Percentiles rank a stretch among this genome's conserved stretches.
Evolutionary conservation across 2,329 filamentous ascomycete species (phyloP).

Genomic region (Neonectria magnoliae): DNA sequence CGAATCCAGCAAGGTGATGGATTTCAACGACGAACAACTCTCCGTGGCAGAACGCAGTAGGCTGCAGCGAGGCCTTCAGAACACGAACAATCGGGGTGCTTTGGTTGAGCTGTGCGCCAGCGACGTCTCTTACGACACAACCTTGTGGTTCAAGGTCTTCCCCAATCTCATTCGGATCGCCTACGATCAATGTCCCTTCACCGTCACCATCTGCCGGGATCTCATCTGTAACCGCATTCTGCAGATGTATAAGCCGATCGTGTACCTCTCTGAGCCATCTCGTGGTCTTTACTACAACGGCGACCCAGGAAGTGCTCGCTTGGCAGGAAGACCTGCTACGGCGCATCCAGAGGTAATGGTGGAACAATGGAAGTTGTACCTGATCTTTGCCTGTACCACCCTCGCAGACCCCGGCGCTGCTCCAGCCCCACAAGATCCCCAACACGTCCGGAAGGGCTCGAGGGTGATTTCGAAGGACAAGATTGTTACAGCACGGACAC

Average conservation of each 20-base stretch:
- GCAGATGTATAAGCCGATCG: constrained; percentile 90
- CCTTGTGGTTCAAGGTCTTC: constrained; percentile 97
- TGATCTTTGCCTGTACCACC: constrained; percentile 97
- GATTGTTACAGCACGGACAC: constrained; percentile 85
- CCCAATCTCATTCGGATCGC: constrained; percentile 92
- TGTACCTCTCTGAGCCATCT: constrained; percentile 78
- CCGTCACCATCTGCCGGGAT: constrained; percentile 89
- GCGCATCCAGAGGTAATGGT: constrained; percentile 87
- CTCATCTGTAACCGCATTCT: constrained; percentile 91
- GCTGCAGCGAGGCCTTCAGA: constrained; percentile 88
- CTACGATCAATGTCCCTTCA: constrained; percentile 90
- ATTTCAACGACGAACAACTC: constrained; percentile 90
- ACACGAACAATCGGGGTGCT: constrained; percentile 83
- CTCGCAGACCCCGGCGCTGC: constrained; percentile 82
- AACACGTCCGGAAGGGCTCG: constrained; percentile 86
- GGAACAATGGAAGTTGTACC: constrained; percentile 97
- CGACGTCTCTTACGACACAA: constrained; percentile 93
- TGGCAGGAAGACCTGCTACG: constrained; percentile 66
- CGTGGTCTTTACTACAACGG: constrained; percentile 72
- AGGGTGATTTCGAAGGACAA: constrained; percentile 74
- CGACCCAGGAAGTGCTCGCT: constrained; percentile 64
- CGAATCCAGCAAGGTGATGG: constrained; percentile 87
- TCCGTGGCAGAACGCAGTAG: constrained; percentile 93
- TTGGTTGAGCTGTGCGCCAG: constrained; percentile 95
- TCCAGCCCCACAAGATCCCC: constrained; percentile 61